Conservation (phyloP, 441 rosid species). For the Adansonia grandidieri region DNA sequence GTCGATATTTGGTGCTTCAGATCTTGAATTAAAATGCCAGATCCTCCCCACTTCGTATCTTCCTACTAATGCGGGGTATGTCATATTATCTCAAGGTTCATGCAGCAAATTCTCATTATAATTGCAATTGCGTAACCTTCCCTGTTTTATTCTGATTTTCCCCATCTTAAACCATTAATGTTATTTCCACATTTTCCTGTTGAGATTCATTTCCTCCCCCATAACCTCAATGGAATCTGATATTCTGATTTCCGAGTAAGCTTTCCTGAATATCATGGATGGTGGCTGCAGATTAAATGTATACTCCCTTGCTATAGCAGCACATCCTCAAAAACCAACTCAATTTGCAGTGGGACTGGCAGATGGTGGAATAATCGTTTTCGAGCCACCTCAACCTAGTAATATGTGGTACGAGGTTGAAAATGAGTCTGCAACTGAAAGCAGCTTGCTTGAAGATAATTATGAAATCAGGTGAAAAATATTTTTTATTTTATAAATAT, state of each 20-base stretch:
- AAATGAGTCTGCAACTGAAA: conserved; percentile 17
- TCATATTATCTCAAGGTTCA: not conserved
- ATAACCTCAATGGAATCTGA: not conserved
- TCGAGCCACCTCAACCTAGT: conserved; percentile 35
- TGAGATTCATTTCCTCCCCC: not conserved
- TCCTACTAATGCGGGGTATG: conserved; percentile 37
- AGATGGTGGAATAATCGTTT: conserved; percentile 49
- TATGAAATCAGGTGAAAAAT: not conserved
- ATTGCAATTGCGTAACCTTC: not conserved
- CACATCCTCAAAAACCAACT: conserved; percentile 58
- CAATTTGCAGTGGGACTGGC: conserved; percentile 63
- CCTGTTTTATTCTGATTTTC: not conserved
- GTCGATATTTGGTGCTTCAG: conserved; percentile 44
- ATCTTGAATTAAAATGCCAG: conserved; percentile 43
- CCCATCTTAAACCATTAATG: not conserved
- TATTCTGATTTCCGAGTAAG: not conserved
- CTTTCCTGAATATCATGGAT: not conserved
- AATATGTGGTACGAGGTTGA: conserved; percentile 40
- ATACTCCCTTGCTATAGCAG: conserved; percentile 48
- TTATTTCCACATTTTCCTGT: not conserved
- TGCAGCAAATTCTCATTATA: not conserved
- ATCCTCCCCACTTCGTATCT: conserved; percentile 46
- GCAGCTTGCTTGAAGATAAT: conserved; percentile 35
- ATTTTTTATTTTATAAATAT: not conserved
- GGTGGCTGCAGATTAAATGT: conserved; percentile 38